A percentile compares a stretch with the other conserved stretches of the same genome.
Evolutionary conservation across 805 yeast species (phyloP).

Genomic region (Kodamaea jinghongensis): DNA sequence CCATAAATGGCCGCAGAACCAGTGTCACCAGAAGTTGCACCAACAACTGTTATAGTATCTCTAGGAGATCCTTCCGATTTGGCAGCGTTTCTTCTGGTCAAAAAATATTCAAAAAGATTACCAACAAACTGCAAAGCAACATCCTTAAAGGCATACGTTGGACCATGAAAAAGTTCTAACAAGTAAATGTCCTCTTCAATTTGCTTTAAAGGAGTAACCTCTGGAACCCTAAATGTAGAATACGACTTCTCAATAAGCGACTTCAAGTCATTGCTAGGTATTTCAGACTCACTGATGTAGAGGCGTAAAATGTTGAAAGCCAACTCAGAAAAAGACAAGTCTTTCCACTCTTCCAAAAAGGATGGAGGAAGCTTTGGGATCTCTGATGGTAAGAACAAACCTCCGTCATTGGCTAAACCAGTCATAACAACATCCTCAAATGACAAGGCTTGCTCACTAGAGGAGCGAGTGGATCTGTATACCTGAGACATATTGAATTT

Average conservation of each 20-base stretch:
- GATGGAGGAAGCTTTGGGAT: constrained; percentile 67
- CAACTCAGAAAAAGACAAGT: constrained; percentile 75
- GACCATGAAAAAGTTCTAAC: constrained; percentile 96
- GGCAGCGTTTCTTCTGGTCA: constrained; percentile 65
- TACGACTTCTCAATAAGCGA: constrained; percentile 68
- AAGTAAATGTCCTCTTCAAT: constrained; percentile 64
- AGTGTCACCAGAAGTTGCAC: constrained; percentile 99
- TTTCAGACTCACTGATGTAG: constrained; percentile 71
- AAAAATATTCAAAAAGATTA: constrained; percentile 89
- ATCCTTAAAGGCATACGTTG: constrained; percentile 98
- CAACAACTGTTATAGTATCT: constrained; percentile 90
- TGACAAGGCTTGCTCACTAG: constrained; percentile 48
- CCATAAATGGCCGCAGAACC: constrained; percentile 99
- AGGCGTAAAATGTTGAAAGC: constrained; percentile 84
- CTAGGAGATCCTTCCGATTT: constrained; percentile 52
- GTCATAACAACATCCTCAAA: constrained; percentile 83
- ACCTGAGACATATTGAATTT: constrained; percentile 42
- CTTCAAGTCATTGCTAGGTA: constrained; percentile 65
- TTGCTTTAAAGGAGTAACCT: constrained; percentile 82
- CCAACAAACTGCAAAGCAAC: constrained; percentile 98
- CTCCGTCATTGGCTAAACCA: constrained; percentile 97
- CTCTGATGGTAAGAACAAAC: constrained; percentile 81
- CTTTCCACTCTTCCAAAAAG: constrained; percentile 65
- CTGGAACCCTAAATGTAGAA: constrained; percentile 82
- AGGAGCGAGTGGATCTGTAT: constrained; percentile 79